These are phyloP conservation scores for Penicillium sp. DNA, from an alignment of 2,329 filamentous ascomycete species.

Conservation along the genomic window DNA sequence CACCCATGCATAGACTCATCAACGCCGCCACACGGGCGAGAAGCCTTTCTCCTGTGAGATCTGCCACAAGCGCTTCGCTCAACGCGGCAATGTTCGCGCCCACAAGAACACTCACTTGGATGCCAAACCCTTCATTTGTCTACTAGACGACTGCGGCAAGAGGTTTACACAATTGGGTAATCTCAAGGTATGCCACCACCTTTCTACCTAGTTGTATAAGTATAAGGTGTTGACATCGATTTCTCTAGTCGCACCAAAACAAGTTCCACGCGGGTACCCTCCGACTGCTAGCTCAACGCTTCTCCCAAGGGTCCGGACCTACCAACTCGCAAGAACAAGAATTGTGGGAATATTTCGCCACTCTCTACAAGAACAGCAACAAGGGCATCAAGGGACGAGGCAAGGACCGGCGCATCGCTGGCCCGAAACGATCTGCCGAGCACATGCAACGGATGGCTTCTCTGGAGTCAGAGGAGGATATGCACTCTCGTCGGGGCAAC, in stretches of 20 bases:
- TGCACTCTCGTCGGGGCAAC: conserved; percentile 21
- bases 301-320: conserved; percentile 60
- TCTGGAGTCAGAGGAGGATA: conserved; percentile 24
- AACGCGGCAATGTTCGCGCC: conserved; percentile 77
- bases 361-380: conserved; percentile 95
- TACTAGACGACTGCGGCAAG: conserved; percentile 77
- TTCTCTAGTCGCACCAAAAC: conserved; percentile 74
- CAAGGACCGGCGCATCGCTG: conserved; percentile 59
- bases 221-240: background rate
- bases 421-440: conserved; percentile 22
- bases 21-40: conserved; percentile 80
- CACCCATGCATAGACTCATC: conserved; percentile 63
- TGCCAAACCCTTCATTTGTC: conserved; percentile 73
- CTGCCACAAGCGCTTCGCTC: conserved; percentile 77
- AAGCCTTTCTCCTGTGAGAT: conserved; percentile 73
- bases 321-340: conserved; percentile 67
- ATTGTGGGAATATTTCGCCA: conserved; percentile 76
- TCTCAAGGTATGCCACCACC: conserved; percentile 60
- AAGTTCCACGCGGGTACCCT: conserved; percentile 81
- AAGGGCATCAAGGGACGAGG: conserved; percentile 96
- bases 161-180: conserved; percentile 87
- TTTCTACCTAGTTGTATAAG: no score
- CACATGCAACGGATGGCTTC: conserved; percentile 17
- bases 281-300: conserved; percentile 62
- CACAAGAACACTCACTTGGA: conserved; percentile 76